Evolutionary conservation across 169 alveolate species (phyloP).

Genomic region (Eimeria falciformis): DNA sequence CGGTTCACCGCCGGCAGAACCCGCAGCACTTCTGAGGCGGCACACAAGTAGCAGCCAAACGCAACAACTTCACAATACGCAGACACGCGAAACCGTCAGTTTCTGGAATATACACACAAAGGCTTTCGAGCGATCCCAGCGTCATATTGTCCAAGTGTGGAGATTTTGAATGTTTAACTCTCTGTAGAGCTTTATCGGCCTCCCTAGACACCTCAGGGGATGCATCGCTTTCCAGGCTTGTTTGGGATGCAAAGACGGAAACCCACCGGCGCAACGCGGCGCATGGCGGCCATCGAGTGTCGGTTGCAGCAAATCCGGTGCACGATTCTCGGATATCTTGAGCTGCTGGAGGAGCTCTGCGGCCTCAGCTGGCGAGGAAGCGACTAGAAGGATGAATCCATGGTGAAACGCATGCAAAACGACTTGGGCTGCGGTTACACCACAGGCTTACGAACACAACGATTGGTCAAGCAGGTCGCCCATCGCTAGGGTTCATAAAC

Average conservation of each 20-base stretch:
- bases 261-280: conserved; percentile 67
- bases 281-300: conserved; percentile 51
- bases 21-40: conserved; percentile 74
- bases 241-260: too few species aligned
- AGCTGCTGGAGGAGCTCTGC: conserved; percentile 78
- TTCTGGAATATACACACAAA: not conserved
- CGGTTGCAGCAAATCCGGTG: conserved; percentile 74
- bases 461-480: too few species aligned
- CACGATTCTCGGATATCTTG: conserved; percentile 77
- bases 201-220: too few species aligned
- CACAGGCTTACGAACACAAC: too few species aligned
- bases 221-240: too few species aligned
- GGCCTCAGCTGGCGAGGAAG: conserved; percentile 78
- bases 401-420: conserved; percentile 69
- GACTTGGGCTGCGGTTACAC: conserved; percentile 76
- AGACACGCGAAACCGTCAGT: not conserved
- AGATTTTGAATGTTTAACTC: too few species aligned
- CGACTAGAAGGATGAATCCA: conserved; percentile 46
- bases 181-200: too few species aligned
- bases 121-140: too few species aligned
- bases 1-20: conserved; percentile 79
- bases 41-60: conserved; percentile 62
- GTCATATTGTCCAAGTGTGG: too few species aligned
- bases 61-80: too few species aligned
- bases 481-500: too few species aligned